Evolutionary conservation across 345 rosid species (phyloP), one percentile per base, ranked within the genome.

Genomic region (Schrenkiella parvula): DNA sequence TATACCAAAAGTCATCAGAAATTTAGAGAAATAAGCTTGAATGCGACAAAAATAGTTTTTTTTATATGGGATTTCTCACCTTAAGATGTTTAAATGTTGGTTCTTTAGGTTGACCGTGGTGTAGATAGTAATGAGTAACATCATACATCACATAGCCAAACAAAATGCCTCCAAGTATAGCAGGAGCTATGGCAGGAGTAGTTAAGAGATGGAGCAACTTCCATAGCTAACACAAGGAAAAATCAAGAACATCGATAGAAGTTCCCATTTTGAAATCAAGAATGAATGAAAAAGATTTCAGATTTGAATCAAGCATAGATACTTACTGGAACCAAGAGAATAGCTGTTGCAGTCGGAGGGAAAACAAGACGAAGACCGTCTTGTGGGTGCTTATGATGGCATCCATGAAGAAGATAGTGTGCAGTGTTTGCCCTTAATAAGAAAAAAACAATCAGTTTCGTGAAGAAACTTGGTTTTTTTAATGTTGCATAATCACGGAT

Each of bases 361-460:
- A 88, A 88, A 64, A 90, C 96, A 76, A 90, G 96, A 17, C 96
- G 80, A 29, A 90, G 83, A 53, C 93, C 85, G 68, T 90, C 96
- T 87, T 86, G 89, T 32, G 96, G 96, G 78, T 90, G 96, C 82
- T 90, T 90, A 50, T 88, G 96, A 72, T 90, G 96, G 73, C 96
- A 90, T 66, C 96, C 96, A 78, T 90, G 96, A 69, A 90, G 73
- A 80, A 90, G 96, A 78, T 90, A 90, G 77, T 90, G 96, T 5
- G 75, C 18, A 0, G 96, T 90, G 78, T 88, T 90, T 62, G 87
- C 87, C 96, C 96, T 90, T 46, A 21, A 76, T 25, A 38, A 46
- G 34, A 47, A 17, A 22, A 42, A 68, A 25, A 17, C 7, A 53
- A 34, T 61, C 52, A 75, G 75, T 6, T 61, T 66, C 12, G 6